A percentile compares a stretch with the other conserved stretches of the same genome.
phyloP scores from a whole-genome alignment of 805 yeast species.

The Komagataella pastoris region DNA sequence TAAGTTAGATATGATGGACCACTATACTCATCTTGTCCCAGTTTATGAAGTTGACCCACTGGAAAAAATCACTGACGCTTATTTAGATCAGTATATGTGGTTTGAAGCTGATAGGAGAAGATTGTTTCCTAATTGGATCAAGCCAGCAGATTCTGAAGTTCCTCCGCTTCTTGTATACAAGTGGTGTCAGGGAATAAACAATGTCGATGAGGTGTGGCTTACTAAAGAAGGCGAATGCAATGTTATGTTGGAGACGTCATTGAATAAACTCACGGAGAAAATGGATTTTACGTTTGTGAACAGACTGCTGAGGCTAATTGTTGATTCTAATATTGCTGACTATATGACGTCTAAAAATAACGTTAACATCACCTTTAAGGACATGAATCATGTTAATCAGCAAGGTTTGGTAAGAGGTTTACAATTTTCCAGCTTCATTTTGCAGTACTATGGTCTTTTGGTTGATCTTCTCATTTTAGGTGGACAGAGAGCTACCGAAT shows the following conservation, averaged over 20 bases:
- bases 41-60: constrained; percentile 82
- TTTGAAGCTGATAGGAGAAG: constrained; percentile 83
- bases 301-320: constrained; percentile 62
- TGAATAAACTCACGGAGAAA: constrained; percentile 67
- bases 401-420: constrained; percentile 82
- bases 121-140: constrained; percentile 91
- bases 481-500: constrained; percentile 69
- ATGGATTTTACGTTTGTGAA: constrained; percentile 81
- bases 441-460: constrained; percentile 81
- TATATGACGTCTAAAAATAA: constrained; percentile 89
- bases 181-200: constrained; percentile 88
- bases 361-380: constrained; percentile 71
- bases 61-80: constrained; percentile 94
- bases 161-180: constrained; percentile 87
- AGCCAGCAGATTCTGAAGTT: constrained; percentile 88
- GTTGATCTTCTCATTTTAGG: constrained; percentile 78
- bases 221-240: constrained; percentile 59
- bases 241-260: constrained; percentile 70
- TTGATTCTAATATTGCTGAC: constrained; percentile 89
- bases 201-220: constrained; percentile 69
- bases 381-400: constrained; percentile 88
- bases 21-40: constrained; percentile 72
- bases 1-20: constrained; percentile 80
- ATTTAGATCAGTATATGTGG: constrained; percentile 91
- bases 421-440: constrained; percentile 80